Base-by-base conservation (phyloP, 225 moss, liverwort and hornwort genomes). In the Climacium dendroides region DNA sequence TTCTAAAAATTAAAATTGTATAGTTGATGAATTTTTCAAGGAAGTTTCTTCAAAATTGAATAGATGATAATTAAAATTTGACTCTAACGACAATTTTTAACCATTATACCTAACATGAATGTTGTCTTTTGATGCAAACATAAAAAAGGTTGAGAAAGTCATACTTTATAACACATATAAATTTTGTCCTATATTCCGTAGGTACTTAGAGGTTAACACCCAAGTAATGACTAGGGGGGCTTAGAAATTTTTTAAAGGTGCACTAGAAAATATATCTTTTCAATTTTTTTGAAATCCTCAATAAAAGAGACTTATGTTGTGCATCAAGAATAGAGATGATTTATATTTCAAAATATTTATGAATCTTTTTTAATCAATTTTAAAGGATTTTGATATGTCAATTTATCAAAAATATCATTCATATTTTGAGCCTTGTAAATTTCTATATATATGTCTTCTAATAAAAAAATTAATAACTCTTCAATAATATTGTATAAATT, bases 41-140 rank as follows among this genome's bases (percentile, higher is more conserved):
- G 11, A 28, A n/a, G 0, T 29, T 18, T 6, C 11, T 73, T 30
- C 7, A 47, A 73, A 19, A 14, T 73, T 19, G 4, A 29, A 19
- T 1, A 18, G 0, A 30, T 18, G 4, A 30, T 2, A 18, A 47
- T 30, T 2, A 73, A 47, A 72, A 18, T 47, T 47, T 47, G 47
- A 47, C 0, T 1, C 0, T 11, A 28, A 30, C 7, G 11, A 47
- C 0, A 0, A 73, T 47, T 73, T 47, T 4, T 47, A 73, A 47
- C 16, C 0, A 47, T 30, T 4, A 47, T 73, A 47, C 11, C 18
- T 47, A 11, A 30, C 1, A 47, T 29, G 6, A n/a, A n/a, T n/a
- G n/a, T 47, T 47, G 3, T 43, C 43, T 43, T 24, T 72, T 28
- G 28, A 28, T 72, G 19, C 30, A 73, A 47, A 47, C 1, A 11